Percentiles rank a stretch among this genome's conserved stretches.
These are phyloP conservation scores for Acacia crassicarpa DNA, from an alignment of 306 rosid species.

Conservation along the genomic window DNA sequence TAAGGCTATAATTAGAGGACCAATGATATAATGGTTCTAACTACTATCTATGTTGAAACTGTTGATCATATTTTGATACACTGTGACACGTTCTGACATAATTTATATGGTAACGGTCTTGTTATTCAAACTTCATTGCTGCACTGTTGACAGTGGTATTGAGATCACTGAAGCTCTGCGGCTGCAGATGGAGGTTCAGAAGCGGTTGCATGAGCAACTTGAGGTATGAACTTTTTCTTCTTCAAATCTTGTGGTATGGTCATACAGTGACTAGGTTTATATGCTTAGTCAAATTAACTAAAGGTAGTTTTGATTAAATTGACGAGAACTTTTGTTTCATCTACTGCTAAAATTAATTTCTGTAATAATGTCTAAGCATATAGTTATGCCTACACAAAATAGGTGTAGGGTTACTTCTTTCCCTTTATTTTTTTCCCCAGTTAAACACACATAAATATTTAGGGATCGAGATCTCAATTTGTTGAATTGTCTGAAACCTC, in stretches of 20 bases:
- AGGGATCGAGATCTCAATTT: not conserved
- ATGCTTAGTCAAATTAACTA: not conserved
- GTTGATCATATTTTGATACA: conserved; percentile 7
- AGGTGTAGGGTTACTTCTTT: not conserved
- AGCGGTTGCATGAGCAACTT: conserved; percentile 93
- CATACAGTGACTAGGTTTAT: not conserved
- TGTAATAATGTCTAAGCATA: not conserved
- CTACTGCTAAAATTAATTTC: not conserved
- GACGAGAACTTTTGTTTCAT: not conserved
- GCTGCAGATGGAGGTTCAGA: conserved; percentile 99
- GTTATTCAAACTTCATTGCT: conserved; percentile 25
- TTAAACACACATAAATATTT: not conserved
- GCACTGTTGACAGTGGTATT: conserved; percentile 62
- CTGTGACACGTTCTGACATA: conserved; percentile 2
- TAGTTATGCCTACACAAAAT: not conserved
- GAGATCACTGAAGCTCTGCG: conserved; percentile 98
- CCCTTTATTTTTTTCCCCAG: not conserved
- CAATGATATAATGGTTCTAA: conserved; percentile 17
- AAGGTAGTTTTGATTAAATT: not conserved
- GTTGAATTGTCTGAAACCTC: not conserved
- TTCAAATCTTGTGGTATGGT: conserved; percentile 16
- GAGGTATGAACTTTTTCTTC: conserved; percentile 60
- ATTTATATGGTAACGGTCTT: conserved; percentile 11
- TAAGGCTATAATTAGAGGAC: conserved; percentile 13
- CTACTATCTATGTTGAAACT: not conserved